Evolutionary conservation across 2,329 filamentous ascomycete species (phyloP).

Genomic region (Pseudogymnoascus destructans): DNA sequence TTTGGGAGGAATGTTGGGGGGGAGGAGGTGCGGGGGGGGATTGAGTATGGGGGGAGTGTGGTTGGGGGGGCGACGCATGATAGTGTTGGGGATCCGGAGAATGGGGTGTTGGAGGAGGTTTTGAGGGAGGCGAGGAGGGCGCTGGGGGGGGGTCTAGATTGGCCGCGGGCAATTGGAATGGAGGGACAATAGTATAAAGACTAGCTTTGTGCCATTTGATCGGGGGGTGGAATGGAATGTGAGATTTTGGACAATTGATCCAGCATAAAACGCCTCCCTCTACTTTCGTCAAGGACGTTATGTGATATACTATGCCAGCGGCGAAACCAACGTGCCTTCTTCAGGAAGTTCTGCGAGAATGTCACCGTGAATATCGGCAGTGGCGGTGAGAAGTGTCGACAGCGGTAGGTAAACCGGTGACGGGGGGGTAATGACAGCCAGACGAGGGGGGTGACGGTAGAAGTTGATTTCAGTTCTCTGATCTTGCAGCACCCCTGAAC

Average conservation of each 20-base stretch:
- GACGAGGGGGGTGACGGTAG: too few species aligned
- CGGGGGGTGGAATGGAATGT: background rate
- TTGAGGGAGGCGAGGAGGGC: background rate
- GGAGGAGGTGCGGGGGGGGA: constrained; percentile 20
- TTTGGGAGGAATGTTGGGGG: constrained; percentile 32
- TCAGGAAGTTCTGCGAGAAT: too few species aligned
- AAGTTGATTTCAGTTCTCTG: too few species aligned
- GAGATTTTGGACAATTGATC: background rate
- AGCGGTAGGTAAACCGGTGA: background rate
- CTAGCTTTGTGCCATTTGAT: too few species aligned
- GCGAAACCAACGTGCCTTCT: too few species aligned
- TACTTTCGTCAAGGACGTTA: too few species aligned
- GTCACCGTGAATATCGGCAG: too few species aligned
- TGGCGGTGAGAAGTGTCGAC: background rate
- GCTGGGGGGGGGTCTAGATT: background rate
- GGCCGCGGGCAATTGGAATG: too few species aligned
- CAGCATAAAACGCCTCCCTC: too few species aligned
- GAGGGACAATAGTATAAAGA: too few species aligned
- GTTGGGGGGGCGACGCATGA: constrained; percentile 31
- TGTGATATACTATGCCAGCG: too few species aligned
- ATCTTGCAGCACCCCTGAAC: background rate
- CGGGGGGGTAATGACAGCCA: background rate
- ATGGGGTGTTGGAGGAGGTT: background rate
- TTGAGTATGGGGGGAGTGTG: constrained; percentile 26
- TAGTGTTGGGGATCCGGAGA: constrained; percentile 11